phyloP scores from a whole-genome alignment of 23 red algal genomes.

The Gracilaria gracilis region DNA sequence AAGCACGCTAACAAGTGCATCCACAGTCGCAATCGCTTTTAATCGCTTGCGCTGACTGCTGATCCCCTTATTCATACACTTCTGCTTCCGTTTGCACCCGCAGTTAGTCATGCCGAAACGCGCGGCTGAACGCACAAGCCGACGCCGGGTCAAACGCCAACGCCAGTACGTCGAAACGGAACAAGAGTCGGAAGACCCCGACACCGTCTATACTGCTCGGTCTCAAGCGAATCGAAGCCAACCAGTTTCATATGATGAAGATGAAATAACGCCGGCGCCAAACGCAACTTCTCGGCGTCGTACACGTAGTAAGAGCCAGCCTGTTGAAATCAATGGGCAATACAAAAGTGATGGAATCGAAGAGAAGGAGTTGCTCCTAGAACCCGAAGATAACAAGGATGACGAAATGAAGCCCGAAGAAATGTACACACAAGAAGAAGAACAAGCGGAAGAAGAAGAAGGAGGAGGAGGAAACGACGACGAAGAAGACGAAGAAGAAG shows the following conservation, averaged over 20 bases:
- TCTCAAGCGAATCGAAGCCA: background rate
- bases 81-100: background rate
- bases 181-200: background rate
- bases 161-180: background rate
- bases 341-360: background rate
- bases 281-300: background rate
- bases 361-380: background rate
- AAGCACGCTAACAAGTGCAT: no score
- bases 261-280: conserved; percentile 24
- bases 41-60: no score
- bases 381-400: background rate
- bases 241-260: background rate
- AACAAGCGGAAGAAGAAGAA: conserved; percentile 25
- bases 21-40: no score
- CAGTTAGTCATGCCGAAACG: conserved; percentile 7
- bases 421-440: background rate
- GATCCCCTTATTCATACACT: background rate
- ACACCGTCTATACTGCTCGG: background rate
- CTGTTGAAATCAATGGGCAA: background rate
- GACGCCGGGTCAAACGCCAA: conserved; percentile 2
- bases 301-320: background rate
- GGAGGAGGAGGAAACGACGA: conserved; percentile 18
- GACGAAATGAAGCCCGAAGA: background rate
- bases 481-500: conserved; percentile 1
- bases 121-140: background rate